Conservation (phyloP, 1,284 basidiomycete genomes). For the Melampsora americana region DNA sequence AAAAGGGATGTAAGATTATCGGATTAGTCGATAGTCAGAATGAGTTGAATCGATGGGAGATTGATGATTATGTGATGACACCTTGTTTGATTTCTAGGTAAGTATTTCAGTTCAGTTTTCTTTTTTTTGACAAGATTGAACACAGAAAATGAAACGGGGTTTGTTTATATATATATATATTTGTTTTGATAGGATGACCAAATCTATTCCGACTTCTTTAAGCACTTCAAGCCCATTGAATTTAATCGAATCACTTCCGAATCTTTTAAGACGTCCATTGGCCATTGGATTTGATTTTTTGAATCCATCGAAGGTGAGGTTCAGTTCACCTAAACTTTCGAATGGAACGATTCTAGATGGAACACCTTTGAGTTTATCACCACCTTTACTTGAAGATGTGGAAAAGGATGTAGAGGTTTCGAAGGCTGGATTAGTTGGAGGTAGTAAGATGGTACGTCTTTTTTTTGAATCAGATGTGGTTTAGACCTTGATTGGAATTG, state of each 20-base stretch:
- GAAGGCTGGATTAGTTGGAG: not conserved
- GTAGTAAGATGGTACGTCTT: constrained; percentile 10
- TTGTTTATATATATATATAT: not conserved
- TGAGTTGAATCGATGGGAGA: constrained; percentile 32
- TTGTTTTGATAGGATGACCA: constrained; percentile 9
- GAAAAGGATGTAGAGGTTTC: constrained; percentile 12
- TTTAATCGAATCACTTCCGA: not conserved
- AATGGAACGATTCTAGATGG: constrained; percentile 20
- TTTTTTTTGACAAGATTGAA: not conserved
- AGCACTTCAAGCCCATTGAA: not conserved
- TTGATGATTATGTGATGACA: constrained; percentile 19
- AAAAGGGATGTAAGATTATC: constrained; percentile 40
- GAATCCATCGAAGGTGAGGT: constrained; percentile 3
- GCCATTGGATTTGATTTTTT: constrained; percentile 20
- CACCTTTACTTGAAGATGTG: constrained; percentile 29
- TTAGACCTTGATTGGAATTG: not conserved
- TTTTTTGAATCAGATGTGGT: not conserved
- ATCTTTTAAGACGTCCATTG: constrained; percentile 19
- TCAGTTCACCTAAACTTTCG: not conserved
- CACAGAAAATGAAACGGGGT: not conserved
- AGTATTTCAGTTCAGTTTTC: not conserved
- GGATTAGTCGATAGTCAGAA: constrained; percentile 35
- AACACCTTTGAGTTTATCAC: constrained; percentile 27
- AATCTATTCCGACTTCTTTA: not conserved
- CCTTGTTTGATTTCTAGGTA: constrained; percentile 32